These are phyloP conservation scores for Clausena lansium DNA, from an alignment of 345 rosid genomes.

Conservation along the genomic window DNA sequence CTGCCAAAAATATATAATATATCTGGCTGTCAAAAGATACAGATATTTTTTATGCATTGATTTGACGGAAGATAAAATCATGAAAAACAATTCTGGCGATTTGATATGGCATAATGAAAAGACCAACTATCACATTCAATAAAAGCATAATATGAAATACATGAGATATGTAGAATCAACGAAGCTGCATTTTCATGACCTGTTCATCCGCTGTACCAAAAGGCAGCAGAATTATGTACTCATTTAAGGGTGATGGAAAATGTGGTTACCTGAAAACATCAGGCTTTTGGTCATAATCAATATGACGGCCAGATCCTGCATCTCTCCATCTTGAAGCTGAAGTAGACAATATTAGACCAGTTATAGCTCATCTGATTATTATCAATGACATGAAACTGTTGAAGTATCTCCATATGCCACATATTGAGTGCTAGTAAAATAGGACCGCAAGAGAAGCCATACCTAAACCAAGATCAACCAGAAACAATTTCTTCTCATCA, in stretches of 20 bases:
- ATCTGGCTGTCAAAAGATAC: background rate
- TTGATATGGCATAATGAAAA: background rate
- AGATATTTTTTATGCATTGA: background rate
- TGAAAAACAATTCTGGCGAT: background rate
- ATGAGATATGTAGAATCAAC: background rate
- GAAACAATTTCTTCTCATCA: constrained; percentile 35
- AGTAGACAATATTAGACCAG: constrained; percentile 14
- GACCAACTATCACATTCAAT: background rate
- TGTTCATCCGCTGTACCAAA: background rate
- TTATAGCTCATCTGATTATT: constrained; percentile 14
- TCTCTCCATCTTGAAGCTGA: constrained; percentile 44
- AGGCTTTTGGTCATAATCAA: constrained; percentile 50
- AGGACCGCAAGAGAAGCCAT: constrained; percentile 3
- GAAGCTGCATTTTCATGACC: background rate
- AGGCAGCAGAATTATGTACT: background rate
- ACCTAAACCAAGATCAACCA: constrained; percentile 48
- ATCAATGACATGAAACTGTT: background rate
- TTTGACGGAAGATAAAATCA: background rate
- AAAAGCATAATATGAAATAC: background rate
- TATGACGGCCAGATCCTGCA: constrained; percentile 35
- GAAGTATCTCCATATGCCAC: constrained; percentile 4
- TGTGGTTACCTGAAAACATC: constrained; percentile 40
- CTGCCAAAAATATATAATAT: constrained; percentile 24
- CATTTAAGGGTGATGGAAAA: background rate
- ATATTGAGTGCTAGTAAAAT: background rate